A percentile compares a stretch with the other conserved stretches of the same genome.
Conservation (phyloP, 371 early-diverging fungal species). For the Mortierella sp. region DNA sequence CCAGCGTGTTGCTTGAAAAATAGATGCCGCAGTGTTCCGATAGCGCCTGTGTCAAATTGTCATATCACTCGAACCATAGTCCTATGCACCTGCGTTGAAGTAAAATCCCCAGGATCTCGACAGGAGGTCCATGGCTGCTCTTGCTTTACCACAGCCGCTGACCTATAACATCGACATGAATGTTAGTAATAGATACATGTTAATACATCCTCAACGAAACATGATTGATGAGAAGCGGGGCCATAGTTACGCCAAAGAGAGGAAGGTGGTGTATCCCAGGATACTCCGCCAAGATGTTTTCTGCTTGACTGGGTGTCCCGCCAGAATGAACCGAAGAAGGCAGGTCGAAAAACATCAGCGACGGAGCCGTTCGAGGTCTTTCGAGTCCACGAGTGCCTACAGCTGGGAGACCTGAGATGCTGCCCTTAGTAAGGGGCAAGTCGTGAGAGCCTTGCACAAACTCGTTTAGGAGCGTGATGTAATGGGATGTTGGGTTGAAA, state of each 20-base stretch:
- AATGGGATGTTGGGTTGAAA: too few species aligned
- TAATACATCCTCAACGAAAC: too few species aligned
- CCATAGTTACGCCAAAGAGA: slow-evolving; percentile 34
- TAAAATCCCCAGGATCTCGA: slow-evolving; percentile 33
- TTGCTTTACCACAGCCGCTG: slow-evolving; percentile 26
- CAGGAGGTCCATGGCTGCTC: slow-evolving; percentile 26
- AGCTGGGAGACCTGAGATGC: slow-evolving; percentile 15
- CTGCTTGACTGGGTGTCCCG: slow-evolving; percentile 11
- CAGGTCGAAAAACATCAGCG: slow-evolving; percentile 26
- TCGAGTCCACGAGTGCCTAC: slow-evolving; percentile 14
- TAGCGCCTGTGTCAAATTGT: too few species aligned
- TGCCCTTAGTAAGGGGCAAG: slow-evolving; percentile 22
- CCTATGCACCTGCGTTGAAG: slow-evolving; percentile 21
- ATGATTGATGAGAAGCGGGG: too few species aligned
- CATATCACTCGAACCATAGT: slow-evolving; percentile 28
- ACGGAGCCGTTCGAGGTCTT: slow-evolving; percentile 12
- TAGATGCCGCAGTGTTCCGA: background rate
- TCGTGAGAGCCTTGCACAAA: slow-evolving; percentile 17
- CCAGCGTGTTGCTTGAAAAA: background rate
- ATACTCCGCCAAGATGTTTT: slow-evolving; percentile 6
- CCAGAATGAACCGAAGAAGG: slow-evolving; percentile 9
- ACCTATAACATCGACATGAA: too few species aligned
- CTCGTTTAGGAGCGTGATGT: too few species aligned
- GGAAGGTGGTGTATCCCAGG: slow-evolving; percentile 9
- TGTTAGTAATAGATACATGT: too few species aligned